These are phyloP conservation scores for Fraxinus nigra DNA, from an alignment of 305 asterid species.

Conservation along the genomic window DNA sequence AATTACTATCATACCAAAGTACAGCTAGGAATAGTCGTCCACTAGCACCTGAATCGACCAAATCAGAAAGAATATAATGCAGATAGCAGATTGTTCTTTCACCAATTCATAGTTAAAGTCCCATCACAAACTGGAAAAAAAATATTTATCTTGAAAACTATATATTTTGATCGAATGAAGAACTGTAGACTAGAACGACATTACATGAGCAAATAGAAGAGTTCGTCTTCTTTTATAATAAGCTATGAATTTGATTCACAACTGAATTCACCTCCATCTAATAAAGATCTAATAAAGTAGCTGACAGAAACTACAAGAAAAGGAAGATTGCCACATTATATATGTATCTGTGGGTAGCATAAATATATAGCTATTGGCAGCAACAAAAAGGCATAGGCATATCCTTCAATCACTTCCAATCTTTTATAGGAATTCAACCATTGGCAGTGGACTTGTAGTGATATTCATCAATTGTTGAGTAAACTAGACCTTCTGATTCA, in stretches of 20 bases:
- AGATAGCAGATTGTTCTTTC: neutral
- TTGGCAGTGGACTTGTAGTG: conserved; percentile 70
- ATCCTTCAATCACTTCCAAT: neutral
- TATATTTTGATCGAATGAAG: neutral
- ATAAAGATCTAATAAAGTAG: neutral
- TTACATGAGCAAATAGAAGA: neutral
- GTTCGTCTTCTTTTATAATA: neutral
- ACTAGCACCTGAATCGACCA: neutral
- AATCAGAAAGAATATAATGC: neutral
- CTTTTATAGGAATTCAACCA: conserved; percentile 37
- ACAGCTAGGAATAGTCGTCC: neutral
- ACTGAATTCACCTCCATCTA: neutral
- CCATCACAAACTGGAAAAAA: neutral
- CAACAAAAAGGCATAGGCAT: neutral
- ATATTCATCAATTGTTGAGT: conserved; percentile 63
- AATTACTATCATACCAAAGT: neutral
- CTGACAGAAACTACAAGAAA: neutral
- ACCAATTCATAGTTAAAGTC: neutral
- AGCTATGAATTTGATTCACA: neutral
- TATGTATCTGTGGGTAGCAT: neutral
- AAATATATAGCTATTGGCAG: conserved; percentile 3
- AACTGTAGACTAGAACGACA: neutral
- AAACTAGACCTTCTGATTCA: conserved; percentile 62
- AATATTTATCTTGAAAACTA: neutral
- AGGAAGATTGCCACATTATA: neutral